These are phyloP conservation scores for Cyberlindnera xishuangbannaensis DNA, from an alignment of 805 yeast species.

Conservation along the genomic window DNA sequence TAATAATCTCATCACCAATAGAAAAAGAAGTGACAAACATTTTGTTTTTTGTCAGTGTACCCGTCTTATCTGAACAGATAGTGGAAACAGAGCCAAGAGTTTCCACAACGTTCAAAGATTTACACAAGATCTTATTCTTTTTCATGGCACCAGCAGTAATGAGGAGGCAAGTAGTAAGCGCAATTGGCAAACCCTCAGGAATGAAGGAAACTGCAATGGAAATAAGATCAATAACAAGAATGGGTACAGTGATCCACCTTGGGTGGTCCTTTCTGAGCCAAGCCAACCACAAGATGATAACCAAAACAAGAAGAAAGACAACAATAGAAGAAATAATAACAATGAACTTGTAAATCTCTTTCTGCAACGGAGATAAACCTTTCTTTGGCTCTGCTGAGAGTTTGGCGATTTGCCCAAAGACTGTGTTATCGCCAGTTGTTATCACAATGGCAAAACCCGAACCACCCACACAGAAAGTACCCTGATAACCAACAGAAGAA, in stretches of 20 bases:
- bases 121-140: constrained; percentile 38
- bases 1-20: constrained; percentile 6
- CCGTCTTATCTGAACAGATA: constrained; percentile 38
- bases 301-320: constrained; percentile 26
- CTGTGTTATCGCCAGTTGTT: constrained; percentile 38
- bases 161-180: constrained; percentile 43
- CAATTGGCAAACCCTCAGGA: constrained; percentile 48
- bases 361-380: constrained; percentile 38
- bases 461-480: constrained; percentile 39
- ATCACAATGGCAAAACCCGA: constrained; percentile 39
- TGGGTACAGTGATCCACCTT: constrained; percentile 36
- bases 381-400: constrained; percentile 34
- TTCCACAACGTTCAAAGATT: constrained; percentile 43
- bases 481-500: constrained; percentile 40
- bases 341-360: constrained; percentile 35
- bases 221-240: constrained; percentile 38
- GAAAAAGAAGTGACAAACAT: constrained; percentile 34
- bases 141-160: constrained; percentile 44
- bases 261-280: constrained; percentile 35
- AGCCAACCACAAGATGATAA: constrained; percentile 37
- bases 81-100: constrained; percentile 52
- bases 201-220: constrained; percentile 44
- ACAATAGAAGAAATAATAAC: constrained; percentile 23
- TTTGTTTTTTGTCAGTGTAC: constrained; percentile 44
- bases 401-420: constrained; percentile 42